Evolutionary conservation across 306 rosid genomes (phyloP).

Genomic region (Purshia tridentata): DNA sequence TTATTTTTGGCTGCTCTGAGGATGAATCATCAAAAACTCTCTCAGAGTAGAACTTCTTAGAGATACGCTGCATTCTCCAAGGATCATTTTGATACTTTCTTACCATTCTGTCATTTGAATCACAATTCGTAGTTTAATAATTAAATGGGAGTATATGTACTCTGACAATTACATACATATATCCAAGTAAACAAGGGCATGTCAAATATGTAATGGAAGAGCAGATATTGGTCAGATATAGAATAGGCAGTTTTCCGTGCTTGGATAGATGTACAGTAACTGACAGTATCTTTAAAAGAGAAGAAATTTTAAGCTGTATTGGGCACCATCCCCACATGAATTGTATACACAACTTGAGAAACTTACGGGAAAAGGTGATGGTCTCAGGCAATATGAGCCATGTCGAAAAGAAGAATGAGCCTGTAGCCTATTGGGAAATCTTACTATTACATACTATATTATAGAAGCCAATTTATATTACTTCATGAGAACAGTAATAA

Average conservation of each 20-base stretch:
- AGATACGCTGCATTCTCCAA: constrained; percentile 43
- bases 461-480: neutral
- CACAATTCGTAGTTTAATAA: constrained; percentile 4
- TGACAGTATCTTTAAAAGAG: neutral
- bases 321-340: neutral
- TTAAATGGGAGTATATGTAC: neutral
- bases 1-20: constrained; percentile 51
- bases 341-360: neutral
- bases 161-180: neutral
- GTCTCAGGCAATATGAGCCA: neutral
- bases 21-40: constrained; percentile 67
- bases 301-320: neutral
- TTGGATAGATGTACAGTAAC: neutral
- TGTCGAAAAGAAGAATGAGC: neutral
- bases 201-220: constrained; percentile 1
- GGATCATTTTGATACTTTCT: constrained; percentile 50
- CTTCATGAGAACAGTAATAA: neutral
- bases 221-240: neutral
- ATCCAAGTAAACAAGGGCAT: neutral
- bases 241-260: neutral
- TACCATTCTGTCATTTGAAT: constrained; percentile 56
- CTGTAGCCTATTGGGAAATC: neutral
- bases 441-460: neutral
- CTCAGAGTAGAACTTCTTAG: constrained; percentile 73
- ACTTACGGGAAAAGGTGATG: constrained; percentile 1